phyloP scores from a whole-genome alignment of 2,329 filamentous ascomycete species.

The Metarhizium sp. region DNA sequence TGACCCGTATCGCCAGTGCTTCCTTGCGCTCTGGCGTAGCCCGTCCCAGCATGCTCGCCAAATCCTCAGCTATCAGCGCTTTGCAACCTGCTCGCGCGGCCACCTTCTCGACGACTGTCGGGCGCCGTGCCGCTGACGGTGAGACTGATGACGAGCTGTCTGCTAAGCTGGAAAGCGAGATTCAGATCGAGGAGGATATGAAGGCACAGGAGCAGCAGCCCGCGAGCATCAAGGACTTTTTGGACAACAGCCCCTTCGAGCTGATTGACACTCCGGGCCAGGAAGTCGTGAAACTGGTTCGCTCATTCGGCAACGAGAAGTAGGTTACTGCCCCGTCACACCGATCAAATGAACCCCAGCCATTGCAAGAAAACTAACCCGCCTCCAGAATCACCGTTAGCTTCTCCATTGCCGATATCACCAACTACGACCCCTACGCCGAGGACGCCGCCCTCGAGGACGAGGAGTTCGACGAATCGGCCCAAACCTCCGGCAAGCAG shows the following conservation, averaged over 20 bases:
- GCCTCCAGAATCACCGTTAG: conserved; percentile 30
- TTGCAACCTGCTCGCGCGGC: conserved; percentile 29
- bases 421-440: conserved; percentile 28
- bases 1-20: conserved; percentile 47
- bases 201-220: conserved; percentile 63
- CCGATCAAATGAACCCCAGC: not conserved
- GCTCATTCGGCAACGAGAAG: conserved; percentile 82
- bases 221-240: conserved; percentile 74
- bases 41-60: conserved; percentile 39
- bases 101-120: conserved; percentile 35
- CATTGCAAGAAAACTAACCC: conserved; percentile 3
- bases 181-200: conserved; percentile 75
- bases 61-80: conserved; percentile 28
- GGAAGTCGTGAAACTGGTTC: conserved; percentile 78
- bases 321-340: conserved; percentile 32
- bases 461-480: conserved; percentile 28
- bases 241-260: conserved; percentile 78
- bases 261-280: conserved; percentile 73
- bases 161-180: conserved; percentile 76
- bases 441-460: conserved; percentile 30
- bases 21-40: conserved; percentile 38
- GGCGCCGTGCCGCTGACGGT: conserved; percentile 30
- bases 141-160: conserved; percentile 71
- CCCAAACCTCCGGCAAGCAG: conserved; percentile 47
- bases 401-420: conserved; percentile 33